Conservation (phyloP, 1,284 basidiomycete genomes). For the Ceratobasidium papillatum region DNA sequence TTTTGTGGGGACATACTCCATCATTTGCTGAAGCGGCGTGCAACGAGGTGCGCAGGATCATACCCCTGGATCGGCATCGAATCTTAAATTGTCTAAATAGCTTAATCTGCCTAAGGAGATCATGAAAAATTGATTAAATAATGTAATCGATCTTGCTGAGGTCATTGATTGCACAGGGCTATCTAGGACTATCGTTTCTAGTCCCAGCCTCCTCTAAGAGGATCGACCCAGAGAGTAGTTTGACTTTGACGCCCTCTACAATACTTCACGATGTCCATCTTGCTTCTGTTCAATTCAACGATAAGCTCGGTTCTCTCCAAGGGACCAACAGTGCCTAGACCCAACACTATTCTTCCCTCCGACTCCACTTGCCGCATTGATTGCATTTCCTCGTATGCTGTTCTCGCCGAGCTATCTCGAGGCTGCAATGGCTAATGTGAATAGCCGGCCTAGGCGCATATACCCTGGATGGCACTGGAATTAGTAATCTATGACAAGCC, state of each 20-base stretch:
- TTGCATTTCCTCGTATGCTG: not conserved
- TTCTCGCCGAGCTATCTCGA: not conserved
- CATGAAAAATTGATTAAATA: not conserved
- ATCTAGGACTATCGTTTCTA: not conserved
- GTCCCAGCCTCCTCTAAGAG: no score
- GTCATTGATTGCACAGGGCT: not conserved
- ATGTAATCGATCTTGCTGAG: constrained; percentile 1
- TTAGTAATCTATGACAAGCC: not conserved
- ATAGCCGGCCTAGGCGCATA: not conserved
- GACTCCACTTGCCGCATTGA: not conserved
- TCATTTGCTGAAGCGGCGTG: not conserved
- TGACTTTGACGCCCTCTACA: not conserved
- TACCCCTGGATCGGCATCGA: constrained; percentile 18
- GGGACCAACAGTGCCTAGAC: not conserved
- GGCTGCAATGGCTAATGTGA: not conserved
- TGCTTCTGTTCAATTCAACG: not conserved
- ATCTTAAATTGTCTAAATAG: constrained; percentile 29
- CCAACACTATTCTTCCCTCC: not conserved
- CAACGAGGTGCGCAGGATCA: constrained; percentile 1
- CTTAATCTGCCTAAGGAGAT: constrained; percentile 9
- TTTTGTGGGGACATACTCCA: not conserved
- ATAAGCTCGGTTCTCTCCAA: not conserved
- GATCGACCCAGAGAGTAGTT: not conserved
- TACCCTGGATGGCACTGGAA: not conserved
- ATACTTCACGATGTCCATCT: not conserved